These are phyloP conservation scores for Entomortierella parvispora DNA, from an alignment of 192 early-diverging fungal genomes.

Conservation along the genomic window DNA sequence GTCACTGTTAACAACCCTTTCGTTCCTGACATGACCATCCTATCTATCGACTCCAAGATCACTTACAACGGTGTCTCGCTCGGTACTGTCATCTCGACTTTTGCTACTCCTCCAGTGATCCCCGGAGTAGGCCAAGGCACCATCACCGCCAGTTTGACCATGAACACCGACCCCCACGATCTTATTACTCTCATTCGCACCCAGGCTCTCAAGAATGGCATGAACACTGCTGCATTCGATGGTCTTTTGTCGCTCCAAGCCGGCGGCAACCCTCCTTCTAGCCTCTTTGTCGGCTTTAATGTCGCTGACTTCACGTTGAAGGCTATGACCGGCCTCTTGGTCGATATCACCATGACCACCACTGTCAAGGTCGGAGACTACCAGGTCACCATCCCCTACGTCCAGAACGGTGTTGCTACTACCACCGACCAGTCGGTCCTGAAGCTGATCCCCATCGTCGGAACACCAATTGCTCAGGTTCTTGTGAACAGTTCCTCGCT, in stretches of 20 bases:
- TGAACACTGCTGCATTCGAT: constrained; percentile 48
- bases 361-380: constrained; percentile 55
- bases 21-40: constrained; percentile 48
- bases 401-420: not conserved
- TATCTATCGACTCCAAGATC: constrained; percentile 41
- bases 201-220: constrained; percentile 31
- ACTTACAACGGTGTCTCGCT: constrained; percentile 46
- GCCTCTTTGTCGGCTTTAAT: constrained; percentile 45
- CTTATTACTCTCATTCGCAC: constrained; percentile 48
- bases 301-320: constrained; percentile 36
- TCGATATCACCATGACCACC: constrained; percentile 49
- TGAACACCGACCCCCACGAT: constrained; percentile 55
- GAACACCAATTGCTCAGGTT: constrained; percentile 58
- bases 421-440: not conserved
- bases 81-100: constrained; percentile 50
- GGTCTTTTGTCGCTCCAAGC: constrained; percentile 39
- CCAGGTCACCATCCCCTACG: constrained; percentile 21
- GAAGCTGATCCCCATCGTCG: constrained; percentile 54
- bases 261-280: constrained; percentile 13
- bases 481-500: no score
- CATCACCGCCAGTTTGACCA: constrained; percentile 36
- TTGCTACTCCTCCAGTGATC: constrained; percentile 43
- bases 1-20: constrained; percentile 60
- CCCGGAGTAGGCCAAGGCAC: constrained; percentile 27
- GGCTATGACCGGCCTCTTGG: constrained; percentile 43